Evolutionary conservation across 2,329 filamentous ascomycete genomes (phyloP).

Genomic region (Ascocoryne sarcoides): DNA sequence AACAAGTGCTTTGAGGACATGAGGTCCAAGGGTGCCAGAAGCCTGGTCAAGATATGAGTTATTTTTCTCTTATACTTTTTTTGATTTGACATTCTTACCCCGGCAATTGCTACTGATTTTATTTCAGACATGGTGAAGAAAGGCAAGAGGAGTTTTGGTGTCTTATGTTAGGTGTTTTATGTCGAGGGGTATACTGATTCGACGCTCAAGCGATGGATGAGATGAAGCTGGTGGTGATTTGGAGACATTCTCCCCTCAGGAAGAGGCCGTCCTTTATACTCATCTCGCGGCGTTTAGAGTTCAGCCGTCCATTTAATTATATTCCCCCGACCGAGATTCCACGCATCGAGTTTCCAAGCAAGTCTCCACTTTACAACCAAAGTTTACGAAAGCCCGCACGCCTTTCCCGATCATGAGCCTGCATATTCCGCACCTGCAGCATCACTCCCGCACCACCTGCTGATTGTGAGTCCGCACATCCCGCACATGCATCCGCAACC

Average conservation of each 20-base stretch:
- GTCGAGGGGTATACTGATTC: no score
- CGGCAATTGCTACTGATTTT: slow-evolving; percentile 16
- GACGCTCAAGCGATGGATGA: no score
- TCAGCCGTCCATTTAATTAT: no score
- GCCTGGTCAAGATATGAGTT: slow-evolving; percentile 14
- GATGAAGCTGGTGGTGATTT: slow-evolving; percentile 6
- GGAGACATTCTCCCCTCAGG: slow-evolving; percentile 4
- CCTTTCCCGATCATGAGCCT: background rate
- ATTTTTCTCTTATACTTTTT: slow-evolving; percentile 4
- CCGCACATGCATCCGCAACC: slow-evolving; percentile 5
- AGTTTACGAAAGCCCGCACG: no score
- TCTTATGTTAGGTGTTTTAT: slow-evolving; percentile 1
- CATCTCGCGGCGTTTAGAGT: background rate
- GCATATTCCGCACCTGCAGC: background rate
- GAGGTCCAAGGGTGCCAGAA: slow-evolving; percentile 17
- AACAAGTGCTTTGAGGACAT: slow-evolving; percentile 19
- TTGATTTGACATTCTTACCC: slow-evolving; percentile 11
- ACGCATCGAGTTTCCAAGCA: background rate
- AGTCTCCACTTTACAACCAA: no score
- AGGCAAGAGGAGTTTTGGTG: background rate
- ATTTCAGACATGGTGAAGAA: slow-evolving; percentile 16
- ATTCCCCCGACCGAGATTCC: background rate
- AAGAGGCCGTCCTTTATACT: slow-evolving; percentile 8
- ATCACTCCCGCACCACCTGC: background rate
- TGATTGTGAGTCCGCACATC: slow-evolving; percentile 12